Conservation (phyloP, 208 protist species). For the Trypanosomatidae sp. region DNA sequence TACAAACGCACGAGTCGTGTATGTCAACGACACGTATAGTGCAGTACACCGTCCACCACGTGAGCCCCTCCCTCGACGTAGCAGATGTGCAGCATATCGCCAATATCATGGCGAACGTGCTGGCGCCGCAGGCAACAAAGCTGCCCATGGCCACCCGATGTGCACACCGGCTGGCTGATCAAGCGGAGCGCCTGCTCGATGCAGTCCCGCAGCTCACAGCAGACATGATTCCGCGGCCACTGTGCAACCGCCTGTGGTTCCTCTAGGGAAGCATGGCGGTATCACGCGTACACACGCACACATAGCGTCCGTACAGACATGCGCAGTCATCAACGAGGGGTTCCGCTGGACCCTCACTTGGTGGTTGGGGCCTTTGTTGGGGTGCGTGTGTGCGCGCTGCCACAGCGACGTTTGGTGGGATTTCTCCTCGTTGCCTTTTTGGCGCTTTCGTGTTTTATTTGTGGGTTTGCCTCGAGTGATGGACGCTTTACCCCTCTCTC, state of each 20-base stretch:
- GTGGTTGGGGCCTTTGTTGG: not conserved
- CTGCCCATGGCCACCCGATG: conserved; percentile 89
- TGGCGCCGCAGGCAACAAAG: conserved; percentile 81
- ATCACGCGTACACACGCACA: not conserved
- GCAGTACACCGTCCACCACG: conserved; percentile 79
- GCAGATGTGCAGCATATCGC: conserved; percentile 80
- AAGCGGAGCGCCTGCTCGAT: conserved; percentile 75
- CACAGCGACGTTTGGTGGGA: not conserved
- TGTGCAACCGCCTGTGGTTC: conserved; percentile 82
- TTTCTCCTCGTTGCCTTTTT: not conserved
- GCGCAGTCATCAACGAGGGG: not conserved
- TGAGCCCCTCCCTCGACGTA: conserved; percentile 68
- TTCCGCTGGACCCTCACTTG: not conserved
- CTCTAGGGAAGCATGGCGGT: conserved; percentile 30
- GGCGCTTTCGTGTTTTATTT: not conserved
- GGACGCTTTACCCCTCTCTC: not conserved
- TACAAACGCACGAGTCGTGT: conserved; percentile 85
- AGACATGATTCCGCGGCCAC: conserved; percentile 77
- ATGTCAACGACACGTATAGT: conserved; percentile 87
- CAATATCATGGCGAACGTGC: conserved; percentile 70
- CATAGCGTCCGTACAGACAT: not conserved
- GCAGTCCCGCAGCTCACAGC: conserved; percentile 64
- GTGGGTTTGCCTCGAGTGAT: not conserved
- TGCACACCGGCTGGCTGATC: conserved; percentile 75
- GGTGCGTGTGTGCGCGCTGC: not conserved